Percentiles rank a stretch among this genome's conserved stretches.
phyloP scores from a whole-genome alignment of 176 grass and related monocot species.

The Musa beccarii region DNA sequence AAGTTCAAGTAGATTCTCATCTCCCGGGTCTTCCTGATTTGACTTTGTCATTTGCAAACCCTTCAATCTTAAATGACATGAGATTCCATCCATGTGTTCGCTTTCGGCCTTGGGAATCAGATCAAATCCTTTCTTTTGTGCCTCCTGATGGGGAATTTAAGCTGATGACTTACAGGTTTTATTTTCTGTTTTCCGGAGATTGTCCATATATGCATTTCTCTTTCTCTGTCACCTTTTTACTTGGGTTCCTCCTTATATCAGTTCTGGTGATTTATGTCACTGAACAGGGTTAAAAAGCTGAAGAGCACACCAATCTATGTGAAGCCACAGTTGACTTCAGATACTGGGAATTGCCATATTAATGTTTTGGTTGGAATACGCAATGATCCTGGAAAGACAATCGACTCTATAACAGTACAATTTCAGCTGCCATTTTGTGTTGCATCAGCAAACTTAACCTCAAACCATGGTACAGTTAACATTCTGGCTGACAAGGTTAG shows the following conservation, averaged over 20 bases:
- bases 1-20: conserved; percentile 79
- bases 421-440: conserved; percentile 72
- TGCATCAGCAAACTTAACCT: conserved; percentile 77
- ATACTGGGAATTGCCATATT: conserved; percentile 79
- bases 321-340: conserved; percentile 74
- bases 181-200: neutral
- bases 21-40: conserved; percentile 86
- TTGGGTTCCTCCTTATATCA: neutral
- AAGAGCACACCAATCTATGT: conserved; percentile 85
- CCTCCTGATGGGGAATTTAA: conserved; percentile 85
- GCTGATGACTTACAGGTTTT: conserved; percentile 86
- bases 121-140: conserved; percentile 72
- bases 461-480: conserved; percentile 84
- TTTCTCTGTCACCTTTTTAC: neutral
- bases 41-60: conserved; percentile 77
- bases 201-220: conserved; percentile 1
- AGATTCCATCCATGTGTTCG: conserved; percentile 82
- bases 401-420: conserved; percentile 80
- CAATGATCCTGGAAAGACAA: conserved; percentile 93
- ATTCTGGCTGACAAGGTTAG: conserved; percentile 76
- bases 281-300: conserved; percentile 64
- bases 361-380: conserved; percentile 70
- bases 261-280: neutral
- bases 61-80: conserved; percentile 66
- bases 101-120: conserved; percentile 81